Conservation (phyloP, 1,284 basidiomycete species). For the Earliella scabrosa region DNA sequence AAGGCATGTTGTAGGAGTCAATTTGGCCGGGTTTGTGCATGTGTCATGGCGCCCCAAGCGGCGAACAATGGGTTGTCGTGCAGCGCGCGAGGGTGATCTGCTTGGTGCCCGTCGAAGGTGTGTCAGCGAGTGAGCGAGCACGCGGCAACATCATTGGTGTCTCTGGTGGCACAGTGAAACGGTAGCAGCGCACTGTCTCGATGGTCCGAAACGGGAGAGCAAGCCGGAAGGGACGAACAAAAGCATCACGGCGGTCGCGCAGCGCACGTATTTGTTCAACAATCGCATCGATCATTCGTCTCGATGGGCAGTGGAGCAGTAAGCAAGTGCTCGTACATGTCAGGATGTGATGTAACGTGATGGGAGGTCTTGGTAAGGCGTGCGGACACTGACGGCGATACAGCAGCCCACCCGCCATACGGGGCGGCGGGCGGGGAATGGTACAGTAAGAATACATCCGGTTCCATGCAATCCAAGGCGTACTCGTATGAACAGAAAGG, state of each 20-base stretch:
- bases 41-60: background rate
- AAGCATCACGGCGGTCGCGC: background rate
- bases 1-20: background rate
- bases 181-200: too few species aligned
- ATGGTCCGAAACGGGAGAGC: background rate
- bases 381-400: constrained; percentile 1
- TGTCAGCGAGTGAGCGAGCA: background rate
- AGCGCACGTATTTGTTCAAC: background rate
- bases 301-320: background rate
- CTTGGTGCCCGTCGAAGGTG: background rate
- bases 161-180: background rate
- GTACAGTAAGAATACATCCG: constrained; percentile 19
- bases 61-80: background rate
- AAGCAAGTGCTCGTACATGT: background rate
- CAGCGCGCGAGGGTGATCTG: background rate
- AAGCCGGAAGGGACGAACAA: constrained; percentile 7
- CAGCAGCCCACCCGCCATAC: background rate
- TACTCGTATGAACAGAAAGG: constrained; percentile 17
- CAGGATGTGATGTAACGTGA: background rate
- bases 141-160: background rate
- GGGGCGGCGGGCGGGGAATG: background rate
- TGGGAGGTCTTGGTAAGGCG: background rate
- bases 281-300: constrained; percentile 5
- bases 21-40: background rate
- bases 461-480: constrained; percentile 12